A percentile compares a stretch with the other conserved stretches of the same genome.
phyloP scores from a whole-genome alignment of 2,329 filamentous ascomycete genomes.

The Tolypocladium sp. region DNA sequence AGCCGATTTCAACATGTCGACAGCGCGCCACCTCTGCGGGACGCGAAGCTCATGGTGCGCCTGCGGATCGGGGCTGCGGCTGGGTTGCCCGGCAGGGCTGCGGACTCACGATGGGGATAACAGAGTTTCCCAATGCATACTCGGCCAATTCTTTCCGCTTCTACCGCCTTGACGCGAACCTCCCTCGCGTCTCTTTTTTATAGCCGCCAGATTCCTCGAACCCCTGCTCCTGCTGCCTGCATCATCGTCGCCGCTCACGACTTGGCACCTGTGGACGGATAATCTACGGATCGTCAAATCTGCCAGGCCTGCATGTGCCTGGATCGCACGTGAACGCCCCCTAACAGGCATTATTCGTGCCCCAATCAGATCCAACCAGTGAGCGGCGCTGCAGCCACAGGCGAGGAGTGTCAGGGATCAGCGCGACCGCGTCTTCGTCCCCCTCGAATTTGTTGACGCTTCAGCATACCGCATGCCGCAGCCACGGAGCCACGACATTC shows the following conservation, averaged over 20 bases:
- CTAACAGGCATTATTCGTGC: background rate
- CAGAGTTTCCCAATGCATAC: background rate
- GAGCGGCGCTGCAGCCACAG: background rate
- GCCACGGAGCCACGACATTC: slow-evolving; percentile 2
- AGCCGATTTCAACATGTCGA: background rate
- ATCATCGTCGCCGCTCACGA: too few species aligned
- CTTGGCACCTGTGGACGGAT: background rate
- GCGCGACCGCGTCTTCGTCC: slow-evolving; percentile 10
- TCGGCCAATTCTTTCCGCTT: background rate
- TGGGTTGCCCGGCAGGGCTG: background rate
- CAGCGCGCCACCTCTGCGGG: background rate
- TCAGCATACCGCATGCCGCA: slow-evolving; percentile 1
- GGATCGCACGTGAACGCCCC: slow-evolving; percentile 7
- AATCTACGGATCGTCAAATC: slow-evolving; percentile 2
- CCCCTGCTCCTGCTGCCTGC: background rate
- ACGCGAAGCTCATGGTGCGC: background rate
- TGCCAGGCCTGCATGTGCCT: background rate
- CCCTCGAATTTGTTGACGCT: slow-evolving; percentile 1
- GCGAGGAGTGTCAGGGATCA: slow-evolving; percentile 3
- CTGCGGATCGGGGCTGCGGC: background rate
- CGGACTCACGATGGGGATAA: background rate
- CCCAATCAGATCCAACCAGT: background rate
- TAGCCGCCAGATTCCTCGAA: background rate
- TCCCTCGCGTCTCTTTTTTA: background rate
- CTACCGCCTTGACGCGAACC: too few species aligned